Evolutionary conservation across 192 early-diverging fungal genomes (phyloP), one percentile per base, ranked within the genome.

Genomic region (Coemansia sp.): DNA sequence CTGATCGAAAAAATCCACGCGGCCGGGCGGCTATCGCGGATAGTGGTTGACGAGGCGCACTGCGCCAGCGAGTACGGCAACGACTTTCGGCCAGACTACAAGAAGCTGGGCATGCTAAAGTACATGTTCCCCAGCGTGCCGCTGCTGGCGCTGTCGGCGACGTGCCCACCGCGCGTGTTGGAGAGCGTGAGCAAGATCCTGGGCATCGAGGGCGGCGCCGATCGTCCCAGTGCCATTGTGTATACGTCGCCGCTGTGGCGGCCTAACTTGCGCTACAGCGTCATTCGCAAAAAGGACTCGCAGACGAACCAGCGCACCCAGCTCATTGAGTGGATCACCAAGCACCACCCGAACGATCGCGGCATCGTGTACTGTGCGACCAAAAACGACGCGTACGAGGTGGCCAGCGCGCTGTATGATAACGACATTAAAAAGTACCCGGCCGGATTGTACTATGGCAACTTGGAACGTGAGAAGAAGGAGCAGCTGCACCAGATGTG

Each of bases 131-230:
- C 83, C 1, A 51, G 70, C 1, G 67, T 84, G 1, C 86, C 83
- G 1, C 64, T 94, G 39, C 84, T 89, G 67, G 90, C 89, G 3
- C 63, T 94, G 31, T 89, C 92, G 2, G 90, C 90, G 0, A 94
- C 89, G 1, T 83, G 81, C 21, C 79, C 82, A 21, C 78, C 75
- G 20, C 69, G 65, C 20, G 73, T 82, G 15, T 75, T 83, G 53
- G 54, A 67, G 23, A 76, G 74, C 61, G 79, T 83, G 17, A 50
- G 76, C 43, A 49, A 50, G 31, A 83, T 82, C 19, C 75, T 84
- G n/a, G 71, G 69, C 19, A 63, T 83, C 4, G 50, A 73, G 17
- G 77, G 77, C 54, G 55, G 52, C 8, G 27, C 60, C 20, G 34
- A 55, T 29, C 44, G 64, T 6, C 64, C 67, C 17, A 74, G 80